These are phyloP conservation scores for Wolfiporia cocos DNA, from an alignment of 1,284 basidiomycete genomes.

Conservation along the genomic window DNA sequence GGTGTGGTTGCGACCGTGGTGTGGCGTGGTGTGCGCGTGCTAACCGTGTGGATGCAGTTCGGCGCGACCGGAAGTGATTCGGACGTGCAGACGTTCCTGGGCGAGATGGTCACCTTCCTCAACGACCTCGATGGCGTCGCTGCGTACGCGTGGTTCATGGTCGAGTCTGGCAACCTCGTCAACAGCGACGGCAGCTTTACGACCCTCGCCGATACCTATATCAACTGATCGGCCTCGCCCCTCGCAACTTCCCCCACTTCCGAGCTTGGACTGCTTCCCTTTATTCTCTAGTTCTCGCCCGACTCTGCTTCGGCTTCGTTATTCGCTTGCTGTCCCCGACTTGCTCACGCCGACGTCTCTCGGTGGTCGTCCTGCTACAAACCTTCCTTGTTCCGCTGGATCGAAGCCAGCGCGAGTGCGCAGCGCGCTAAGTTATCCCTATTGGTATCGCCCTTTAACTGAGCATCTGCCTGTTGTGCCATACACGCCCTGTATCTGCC, in stretches of 20 bases:
- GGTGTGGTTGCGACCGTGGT: slow-evolving; percentile 1
- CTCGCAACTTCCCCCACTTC: too few relatives aligned
- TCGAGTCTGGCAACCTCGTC: slow-evolving; percentile 21
- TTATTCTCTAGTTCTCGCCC: too few relatives aligned
- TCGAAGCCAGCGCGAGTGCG: too few relatives aligned
- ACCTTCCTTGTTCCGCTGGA: too few relatives aligned
- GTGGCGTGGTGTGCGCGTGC: too few relatives aligned
- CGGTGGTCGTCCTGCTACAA: too few relatives aligned
- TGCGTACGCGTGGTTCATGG: slow-evolving; percentile 28
- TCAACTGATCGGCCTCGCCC: background rate
- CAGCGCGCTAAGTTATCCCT: background rate
- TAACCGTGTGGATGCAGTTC: too few relatives aligned
- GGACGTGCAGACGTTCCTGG: slow-evolving; percentile 23
- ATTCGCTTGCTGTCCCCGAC: too few relatives aligned
- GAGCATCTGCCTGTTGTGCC: background rate
- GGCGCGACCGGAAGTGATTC: slow-evolving; percentile 20
- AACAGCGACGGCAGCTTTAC: slow-evolving; percentile 16
- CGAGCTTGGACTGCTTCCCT: too few relatives aligned
- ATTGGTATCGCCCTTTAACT: background rate
- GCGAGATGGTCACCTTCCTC: slow-evolving; percentile 25
- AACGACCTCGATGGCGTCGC: slow-evolving; percentile 19
- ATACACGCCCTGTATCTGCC: too few relatives aligned
- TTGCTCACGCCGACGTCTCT: too few relatives aligned
- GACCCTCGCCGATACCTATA: slow-evolving; percentile 10
- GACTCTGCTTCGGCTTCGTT: too few relatives aligned